phyloP scores from a whole-genome alignment of 176 grass and related monocot genomes.

The Oryza glumipatula region DNA sequence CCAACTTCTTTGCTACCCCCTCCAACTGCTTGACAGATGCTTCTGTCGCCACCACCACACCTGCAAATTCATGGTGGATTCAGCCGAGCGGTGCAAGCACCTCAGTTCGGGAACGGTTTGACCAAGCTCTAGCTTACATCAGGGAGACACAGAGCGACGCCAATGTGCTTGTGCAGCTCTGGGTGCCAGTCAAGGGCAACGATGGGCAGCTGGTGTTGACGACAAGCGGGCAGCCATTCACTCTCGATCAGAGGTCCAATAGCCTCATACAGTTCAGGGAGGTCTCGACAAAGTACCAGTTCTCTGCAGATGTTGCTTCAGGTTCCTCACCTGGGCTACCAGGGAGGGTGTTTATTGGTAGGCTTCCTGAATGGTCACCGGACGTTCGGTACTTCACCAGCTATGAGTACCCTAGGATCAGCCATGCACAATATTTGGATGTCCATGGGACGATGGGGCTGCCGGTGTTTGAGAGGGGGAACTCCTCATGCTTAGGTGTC shows the following conservation, averaged over 20 bases:
- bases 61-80: slow-evolving; percentile 34
- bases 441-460: slow-evolving; percentile 83
- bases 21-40: slow-evolving; percentile 51
- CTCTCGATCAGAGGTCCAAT: slow-evolving; percentile 57
- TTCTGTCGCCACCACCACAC: slow-evolving; percentile 19
- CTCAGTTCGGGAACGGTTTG: slow-evolving; percentile 59
- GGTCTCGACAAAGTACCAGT: slow-evolving; percentile 63
- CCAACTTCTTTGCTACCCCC: slow-evolving; percentile 49
- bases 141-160: slow-evolving; percentile 57
- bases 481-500: slow-evolving; percentile 74
- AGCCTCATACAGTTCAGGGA: slow-evolving; percentile 73
- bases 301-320: slow-evolving; percentile 66
- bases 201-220: slow-evolving; percentile 62
- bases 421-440: slow-evolving; percentile 56
- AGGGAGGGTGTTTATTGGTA: slow-evolving; percentile 80
- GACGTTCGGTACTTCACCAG: slow-evolving; percentile 78
- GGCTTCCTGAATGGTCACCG: slow-evolving; percentile 92
- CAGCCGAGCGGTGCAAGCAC: slow-evolving; percentile 35
- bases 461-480: slow-evolving; percentile 76
- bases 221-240: slow-evolving; percentile 80
- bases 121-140: slow-evolving; percentile 62
- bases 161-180: slow-evolving; percentile 86
- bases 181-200: slow-evolving; percentile 60
- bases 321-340: slow-evolving; percentile 63
- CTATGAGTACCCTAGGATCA: slow-evolving; percentile 73